Evolutionary conservation across 805 yeast genomes (phyloP).

Genomic region (Candida awuae): DNA sequence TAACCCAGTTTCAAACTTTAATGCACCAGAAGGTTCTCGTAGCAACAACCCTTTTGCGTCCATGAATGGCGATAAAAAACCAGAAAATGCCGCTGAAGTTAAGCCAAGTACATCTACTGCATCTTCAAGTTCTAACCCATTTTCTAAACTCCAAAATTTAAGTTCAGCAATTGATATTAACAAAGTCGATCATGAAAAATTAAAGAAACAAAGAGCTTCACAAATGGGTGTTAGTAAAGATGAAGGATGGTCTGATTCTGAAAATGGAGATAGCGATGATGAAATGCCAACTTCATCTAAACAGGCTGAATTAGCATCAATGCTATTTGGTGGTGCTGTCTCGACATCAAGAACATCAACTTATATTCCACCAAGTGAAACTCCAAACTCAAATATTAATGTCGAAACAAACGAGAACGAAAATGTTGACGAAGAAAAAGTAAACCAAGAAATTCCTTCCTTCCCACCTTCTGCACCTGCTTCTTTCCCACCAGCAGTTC

Average conservation of each 20-base stretch:
- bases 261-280: slow-evolving; percentile 33
- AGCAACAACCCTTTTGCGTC: slow-evolving; percentile 16
- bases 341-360: slow-evolving; percentile 20
- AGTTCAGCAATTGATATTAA: slow-evolving; percentile 17
- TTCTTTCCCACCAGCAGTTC: slow-evolving; percentile 7
- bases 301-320: slow-evolving; percentile 48
- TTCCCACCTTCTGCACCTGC: slow-evolving; percentile 5
- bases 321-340: slow-evolving; percentile 42
- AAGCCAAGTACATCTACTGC: background rate
- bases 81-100: slow-evolving; percentile 1
- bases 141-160: slow-evolving; percentile 42
- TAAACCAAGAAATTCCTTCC: background rate
- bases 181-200: slow-evolving; percentile 44
- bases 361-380: slow-evolving; percentile 10
- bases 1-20: slow-evolving; percentile 9
- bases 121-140: slow-evolving; percentile 40
- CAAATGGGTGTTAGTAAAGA: slow-evolving; percentile 50
- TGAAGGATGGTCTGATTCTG: slow-evolving; percentile 38
- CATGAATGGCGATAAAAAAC: slow-evolving; percentile 5
- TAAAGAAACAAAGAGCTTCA: slow-evolving; percentile 64
- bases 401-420: background rate
- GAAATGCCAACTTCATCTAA: slow-evolving; percentile 42
- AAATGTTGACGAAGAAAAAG: background rate
- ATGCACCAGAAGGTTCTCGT: slow-evolving; percentile 1
- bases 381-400: too few relatives aligned